Evolutionary conservation across 441 rosid species (phyloP).

Genomic region (Populus hybrid): DNA sequence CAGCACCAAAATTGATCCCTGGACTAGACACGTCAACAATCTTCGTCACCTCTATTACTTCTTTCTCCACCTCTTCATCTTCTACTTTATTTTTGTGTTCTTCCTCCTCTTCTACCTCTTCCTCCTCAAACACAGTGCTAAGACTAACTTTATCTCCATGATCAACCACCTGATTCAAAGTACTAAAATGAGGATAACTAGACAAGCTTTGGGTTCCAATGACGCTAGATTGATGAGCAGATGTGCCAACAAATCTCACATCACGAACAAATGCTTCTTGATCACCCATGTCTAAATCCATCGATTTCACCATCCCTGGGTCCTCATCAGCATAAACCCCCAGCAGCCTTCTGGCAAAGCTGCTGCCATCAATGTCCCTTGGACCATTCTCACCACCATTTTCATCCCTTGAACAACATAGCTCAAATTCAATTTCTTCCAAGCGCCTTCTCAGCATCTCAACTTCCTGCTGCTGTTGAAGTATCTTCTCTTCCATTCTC

Average conservation of each 20-base stretch:
- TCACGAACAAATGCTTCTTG: conserved; percentile 49
- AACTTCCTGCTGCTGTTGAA: conserved; percentile 88
- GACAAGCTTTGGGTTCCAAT: conserved; percentile 26
- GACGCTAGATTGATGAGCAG: conserved; percentile 15
- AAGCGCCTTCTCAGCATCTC: conserved; percentile 75
- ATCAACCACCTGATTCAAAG: conserved; percentile 26
- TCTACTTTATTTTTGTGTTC: conserved; percentile 24
- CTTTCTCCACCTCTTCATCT: conserved; percentile 77
- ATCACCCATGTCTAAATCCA: conserved; percentile 94
- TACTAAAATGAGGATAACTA: conserved; percentile 28
- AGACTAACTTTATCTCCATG: conserved; percentile 47
- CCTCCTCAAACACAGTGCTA: conserved; percentile 94
- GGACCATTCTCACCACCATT: conserved; percentile 28
- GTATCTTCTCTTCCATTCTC: conserved; percentile 88
- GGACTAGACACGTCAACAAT: conserved; percentile 20
- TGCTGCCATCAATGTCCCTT: conserved; percentile 48
- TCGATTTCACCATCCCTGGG: conserved; percentile 91
- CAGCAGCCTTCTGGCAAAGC: conserved; percentile 69
- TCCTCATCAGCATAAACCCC: conserved; percentile 67
- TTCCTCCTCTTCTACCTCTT: conserved; percentile 56
- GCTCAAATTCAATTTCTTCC: conserved; percentile 71
- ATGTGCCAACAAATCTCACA: conserved; percentile 29
- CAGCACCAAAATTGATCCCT: conserved; percentile 4
- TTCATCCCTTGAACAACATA: conserved; percentile 41
- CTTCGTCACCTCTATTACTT: conserved; percentile 68